A percentile compares a stretch with the other conserved stretches of the same genome.
These are phyloP conservation scores for Blastocystis sp. DNA, from an alignment of 352 stramenopile genomes.

Conservation along the genomic window DNA sequence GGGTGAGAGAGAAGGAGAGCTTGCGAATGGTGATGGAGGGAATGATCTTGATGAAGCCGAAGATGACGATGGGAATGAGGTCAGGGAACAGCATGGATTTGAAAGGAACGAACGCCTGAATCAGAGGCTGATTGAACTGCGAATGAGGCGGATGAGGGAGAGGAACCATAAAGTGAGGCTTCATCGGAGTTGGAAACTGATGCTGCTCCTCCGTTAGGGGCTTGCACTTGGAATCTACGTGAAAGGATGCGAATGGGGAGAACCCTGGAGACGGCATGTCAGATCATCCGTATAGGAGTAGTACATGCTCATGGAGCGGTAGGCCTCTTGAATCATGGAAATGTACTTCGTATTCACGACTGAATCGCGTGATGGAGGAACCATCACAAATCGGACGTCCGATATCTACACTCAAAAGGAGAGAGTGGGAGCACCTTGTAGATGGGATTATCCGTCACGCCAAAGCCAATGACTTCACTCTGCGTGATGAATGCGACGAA, in stretches of 20 bases:
- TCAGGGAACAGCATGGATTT: conserved; percentile 1
- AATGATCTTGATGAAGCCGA: conserved; percentile 76
- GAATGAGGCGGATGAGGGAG: background rate
- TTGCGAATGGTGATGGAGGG: conserved; percentile 74
- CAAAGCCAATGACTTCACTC: background rate
- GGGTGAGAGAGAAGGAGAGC: conserved; percentile 76
- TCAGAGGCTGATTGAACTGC: conserved; percentile 65
- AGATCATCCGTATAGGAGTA: conserved; percentile 70
- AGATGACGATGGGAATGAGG: conserved; percentile 77
- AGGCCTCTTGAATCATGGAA: background rate
- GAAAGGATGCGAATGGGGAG: conserved; percentile 75
- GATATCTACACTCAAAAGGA: background rate
- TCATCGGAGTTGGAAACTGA: conserved; percentile 10
- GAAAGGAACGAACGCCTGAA: conserved; percentile 72
- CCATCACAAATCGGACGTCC: background rate
- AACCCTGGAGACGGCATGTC: conserved; percentile 75
- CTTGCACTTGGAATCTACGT: background rate
- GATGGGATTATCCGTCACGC: conserved; percentile 8
- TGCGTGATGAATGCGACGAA: conserved; percentile 34
- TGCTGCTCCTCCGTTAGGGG: background rate
- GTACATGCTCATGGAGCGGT: conserved; percentile 40
- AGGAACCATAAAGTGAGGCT: background rate
- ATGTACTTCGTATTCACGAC: conserved; percentile 18
- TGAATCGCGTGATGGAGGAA: background rate
- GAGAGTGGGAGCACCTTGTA: background rate